A percentile compares a stretch with the other conserved stretches of the same genome.
Conservation (phyloP, 2,329 filamentous ascomycete species). For the Penicillium sp. region DNA sequence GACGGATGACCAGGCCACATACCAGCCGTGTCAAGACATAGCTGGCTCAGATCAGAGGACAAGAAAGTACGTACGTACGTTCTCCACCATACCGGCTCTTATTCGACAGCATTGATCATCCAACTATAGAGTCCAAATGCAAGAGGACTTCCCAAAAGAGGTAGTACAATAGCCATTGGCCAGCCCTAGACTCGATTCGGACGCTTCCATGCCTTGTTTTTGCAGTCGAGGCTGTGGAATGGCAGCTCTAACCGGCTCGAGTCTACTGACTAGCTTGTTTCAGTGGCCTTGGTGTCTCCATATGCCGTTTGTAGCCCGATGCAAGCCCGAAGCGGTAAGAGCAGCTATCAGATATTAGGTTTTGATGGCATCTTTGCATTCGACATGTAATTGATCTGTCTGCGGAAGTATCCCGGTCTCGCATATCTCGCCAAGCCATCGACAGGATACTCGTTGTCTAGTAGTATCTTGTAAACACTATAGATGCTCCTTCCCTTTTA, state of each 20-base stretch:
- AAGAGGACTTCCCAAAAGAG: background rate
- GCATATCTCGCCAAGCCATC: background rate
- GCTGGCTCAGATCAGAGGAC: too few species aligned
- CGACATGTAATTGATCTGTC: background rate
- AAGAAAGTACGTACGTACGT: too few species aligned
- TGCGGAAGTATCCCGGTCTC: background rate
- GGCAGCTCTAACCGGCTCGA: too few species aligned
- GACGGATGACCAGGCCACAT: too few species aligned
- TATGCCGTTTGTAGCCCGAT: background rate
- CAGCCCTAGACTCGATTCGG: background rate
- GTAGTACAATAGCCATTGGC: background rate
- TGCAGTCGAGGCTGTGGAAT: background rate
- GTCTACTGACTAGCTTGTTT: too few species aligned
- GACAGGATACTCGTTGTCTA: background rate
- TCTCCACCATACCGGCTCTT: too few species aligned
- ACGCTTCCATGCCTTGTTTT: background rate
- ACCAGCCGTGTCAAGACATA: too few species aligned
- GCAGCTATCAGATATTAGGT: background rate
- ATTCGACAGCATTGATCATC: too few species aligned
- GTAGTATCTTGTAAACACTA: background rate
- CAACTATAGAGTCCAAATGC: too few species aligned
- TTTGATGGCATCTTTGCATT: background rate
- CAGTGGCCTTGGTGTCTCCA: too few species aligned
- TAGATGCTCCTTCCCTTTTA: background rate
- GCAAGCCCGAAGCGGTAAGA: background rate